Evolutionary conservation across 768 basidiomycete genomes (phyloP).

Genomic region (Lentinula sp.): DNA sequence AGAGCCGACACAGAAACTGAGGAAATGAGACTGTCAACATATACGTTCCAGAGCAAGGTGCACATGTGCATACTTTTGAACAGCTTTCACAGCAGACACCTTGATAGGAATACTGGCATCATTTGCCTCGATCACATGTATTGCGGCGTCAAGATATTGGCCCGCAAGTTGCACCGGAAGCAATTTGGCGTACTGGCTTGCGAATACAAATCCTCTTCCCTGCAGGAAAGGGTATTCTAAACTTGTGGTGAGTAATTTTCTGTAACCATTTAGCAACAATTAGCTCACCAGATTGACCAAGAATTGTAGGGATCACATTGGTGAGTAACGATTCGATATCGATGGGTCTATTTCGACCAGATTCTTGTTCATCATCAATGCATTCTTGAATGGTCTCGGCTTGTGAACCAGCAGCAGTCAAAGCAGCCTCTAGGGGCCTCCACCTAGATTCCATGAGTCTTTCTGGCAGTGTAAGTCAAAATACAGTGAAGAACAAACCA

Average conservation of each 20-base stretch:
- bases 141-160: slow-evolving; percentile 84
- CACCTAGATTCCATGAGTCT: slow-evolving; percentile 50
- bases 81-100: slow-evolving; percentile 88
- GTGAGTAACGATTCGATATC: slow-evolving; percentile 74
- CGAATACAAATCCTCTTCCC: slow-evolving; percentile 92
- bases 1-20: slow-evolving; percentile 64
- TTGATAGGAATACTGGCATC: slow-evolving; percentile 83
- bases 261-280: slow-evolving; percentile 4
- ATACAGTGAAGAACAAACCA: slow-evolving; percentile 42
- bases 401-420: slow-evolving; percentile 79
- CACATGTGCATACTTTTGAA: slow-evolving; percentile 70
- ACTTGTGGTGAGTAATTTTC: not conserved
- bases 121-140: slow-evolving; percentile 74
- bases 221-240: slow-evolving; percentile 89
- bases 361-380: slow-evolving; percentile 69
- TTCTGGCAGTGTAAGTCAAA: not conserved
- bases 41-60: not conserved
- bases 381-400: slow-evolving; percentile 71
- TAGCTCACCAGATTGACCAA: slow-evolving; percentile 65
- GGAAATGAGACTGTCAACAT: not conserved
- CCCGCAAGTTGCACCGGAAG: slow-evolving; percentile 68
- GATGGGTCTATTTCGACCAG: slow-evolving; percentile 58
- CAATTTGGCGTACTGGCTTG: slow-evolving; percentile 77
- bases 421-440: slow-evolving; percentile 82
- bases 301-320: slow-evolving; percentile 72